Conservation (phyloP, 2,329 filamentous ascomycete genomes). For the Pseudogymnoascus sp. region DNA sequence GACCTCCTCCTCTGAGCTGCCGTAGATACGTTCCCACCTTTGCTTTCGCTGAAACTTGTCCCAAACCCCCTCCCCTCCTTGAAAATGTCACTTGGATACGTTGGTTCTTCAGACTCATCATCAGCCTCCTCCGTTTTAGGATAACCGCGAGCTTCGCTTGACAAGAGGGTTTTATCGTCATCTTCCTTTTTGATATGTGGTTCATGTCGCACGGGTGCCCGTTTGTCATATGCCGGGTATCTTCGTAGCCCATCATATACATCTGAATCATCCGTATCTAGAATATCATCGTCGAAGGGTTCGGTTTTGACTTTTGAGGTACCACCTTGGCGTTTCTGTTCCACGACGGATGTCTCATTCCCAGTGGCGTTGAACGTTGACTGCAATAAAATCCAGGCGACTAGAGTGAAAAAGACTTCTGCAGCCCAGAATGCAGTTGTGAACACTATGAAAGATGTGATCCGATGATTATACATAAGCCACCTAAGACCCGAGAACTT, state of each 20-base stretch:
- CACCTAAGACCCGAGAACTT: slow-evolving; percentile 69
- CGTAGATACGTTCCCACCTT: slow-evolving; percentile 15
- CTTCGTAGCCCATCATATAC: slow-evolving; percentile 37
- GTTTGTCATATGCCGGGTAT: slow-evolving; percentile 37
- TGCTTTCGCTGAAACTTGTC: slow-evolving; percentile 43
- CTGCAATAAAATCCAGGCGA: slow-evolving; percentile 52
- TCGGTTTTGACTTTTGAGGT: slow-evolving; percentile 22
- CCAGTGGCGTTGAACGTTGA: slow-evolving; percentile 12
- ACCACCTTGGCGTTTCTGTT: slow-evolving; percentile 17
- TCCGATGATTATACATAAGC: slow-evolving; percentile 77
- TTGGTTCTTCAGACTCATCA: slow-evolving; percentile 39
- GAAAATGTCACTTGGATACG: slow-evolving; percentile 22
- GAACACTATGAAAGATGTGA: slow-evolving; percentile 61
- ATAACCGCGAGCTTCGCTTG: slow-evolving; percentile 22
- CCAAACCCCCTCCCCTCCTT: slow-evolving; percentile 38
- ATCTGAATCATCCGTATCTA: slow-evolving; percentile 25
- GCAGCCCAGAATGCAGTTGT: slow-evolving; percentile 67
- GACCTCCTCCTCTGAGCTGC: slow-evolving; percentile 23
- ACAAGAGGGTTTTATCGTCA: slow-evolving; percentile 20
- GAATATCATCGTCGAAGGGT: slow-evolving; percentile 16
- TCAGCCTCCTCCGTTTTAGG: slow-evolving; percentile 36
- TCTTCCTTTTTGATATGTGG: slow-evolving; percentile 24
- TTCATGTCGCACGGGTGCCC: slow-evolving; percentile 34
- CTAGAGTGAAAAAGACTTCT: slow-evolving; percentile 58
- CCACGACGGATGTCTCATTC: slow-evolving; percentile 20